These are phyloP conservation scores for Exophiala xenobiotica DNA, from an alignment of 2,329 filamentous ascomycete genomes.

Conservation along the genomic window DNA sequence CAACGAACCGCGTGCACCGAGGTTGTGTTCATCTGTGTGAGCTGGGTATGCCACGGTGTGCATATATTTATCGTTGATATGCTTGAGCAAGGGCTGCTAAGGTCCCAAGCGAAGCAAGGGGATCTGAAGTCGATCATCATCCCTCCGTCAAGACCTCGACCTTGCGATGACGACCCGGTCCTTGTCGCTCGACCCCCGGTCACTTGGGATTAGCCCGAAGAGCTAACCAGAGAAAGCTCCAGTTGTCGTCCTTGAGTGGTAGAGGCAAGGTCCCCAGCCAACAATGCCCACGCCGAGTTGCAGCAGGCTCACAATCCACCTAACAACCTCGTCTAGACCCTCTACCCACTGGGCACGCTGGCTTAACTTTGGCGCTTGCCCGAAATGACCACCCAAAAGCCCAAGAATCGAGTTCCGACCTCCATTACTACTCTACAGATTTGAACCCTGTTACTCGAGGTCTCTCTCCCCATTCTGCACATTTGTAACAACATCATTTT, in stretches of 20 bases:
- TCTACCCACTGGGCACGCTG: conserved; percentile 16
- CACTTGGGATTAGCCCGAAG: conserved; percentile 15
- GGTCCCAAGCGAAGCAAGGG: not conserved
- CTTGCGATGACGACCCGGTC: conserved; percentile 5
- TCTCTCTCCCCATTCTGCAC: conserved; percentile 17
- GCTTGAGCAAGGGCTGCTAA: not conserved
- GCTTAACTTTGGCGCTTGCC: conserved; percentile 23
- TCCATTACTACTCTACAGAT: conserved; percentile 23
- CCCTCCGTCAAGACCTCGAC: conserved; percentile 8
- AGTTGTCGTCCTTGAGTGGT: conserved; percentile 9
- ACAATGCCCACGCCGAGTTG: conserved; percentile 16
- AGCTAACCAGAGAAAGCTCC: conserved; percentile 12
- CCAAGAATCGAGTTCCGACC: conserved; percentile 23
- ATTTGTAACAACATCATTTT: conserved; percentile 26
- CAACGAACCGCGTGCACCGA: too few species aligned
- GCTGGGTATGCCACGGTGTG: not conserved
- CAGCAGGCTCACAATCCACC: conserved; percentile 14
- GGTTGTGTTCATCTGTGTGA: too few species aligned
- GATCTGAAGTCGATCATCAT: not conserved
- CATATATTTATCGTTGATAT: not conserved
- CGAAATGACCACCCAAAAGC: conserved; percentile 19
- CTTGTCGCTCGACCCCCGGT: conserved; percentile 10
- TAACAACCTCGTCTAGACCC: conserved; percentile 26
- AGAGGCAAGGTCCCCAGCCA: conserved; percentile 14
- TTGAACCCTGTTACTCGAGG: conserved; percentile 17